Percentiles rank a stretch among this genome's conserved stretches.
These are phyloP conservation scores for Carex littledalei DNA, from an alignment of 176 grass and related monocot genomes.

Conservation along the genomic window DNA sequence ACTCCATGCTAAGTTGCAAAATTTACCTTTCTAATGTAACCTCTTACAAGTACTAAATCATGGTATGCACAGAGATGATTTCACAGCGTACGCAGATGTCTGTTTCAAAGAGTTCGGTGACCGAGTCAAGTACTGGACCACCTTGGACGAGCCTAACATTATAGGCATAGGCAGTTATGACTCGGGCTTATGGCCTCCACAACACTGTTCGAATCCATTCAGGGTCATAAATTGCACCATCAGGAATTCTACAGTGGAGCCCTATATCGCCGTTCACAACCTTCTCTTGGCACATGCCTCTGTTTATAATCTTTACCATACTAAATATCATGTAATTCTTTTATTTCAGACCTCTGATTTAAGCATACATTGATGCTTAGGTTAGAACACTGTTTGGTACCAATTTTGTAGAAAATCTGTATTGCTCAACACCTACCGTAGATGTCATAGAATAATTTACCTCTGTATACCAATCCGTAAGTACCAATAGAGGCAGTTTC, in stretches of 20 bases:
- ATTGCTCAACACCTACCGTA: neutral
- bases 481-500: neutral
- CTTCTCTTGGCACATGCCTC: slow-evolving; percentile 48
- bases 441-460: neutral
- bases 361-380: neutral
- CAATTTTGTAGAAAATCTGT: neutral
- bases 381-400: neutral
- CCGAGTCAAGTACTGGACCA: slow-evolving; percentile 53
- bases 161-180: slow-evolving; percentile 14
- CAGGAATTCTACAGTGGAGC: slow-evolving; percentile 49
- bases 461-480: neutral
- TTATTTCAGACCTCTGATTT: neutral
- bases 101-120: slow-evolving; percentile 62
- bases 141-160: slow-evolving; percentile 36
- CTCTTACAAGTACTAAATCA: neutral
- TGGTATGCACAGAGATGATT: slow-evolving; percentile 40
- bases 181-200: slow-evolving; percentile 20
- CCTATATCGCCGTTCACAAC: slow-evolving; percentile 49
- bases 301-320: slow-evolving; percentile 32
- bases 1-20: neutral
- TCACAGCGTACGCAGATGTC: slow-evolving; percentile 51
- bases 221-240: slow-evolving; percentile 34
- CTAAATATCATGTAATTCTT: slow-evolving; percentile 45
- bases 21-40: neutral
- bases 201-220: slow-evolving; percentile 52